phyloP scores from a whole-genome alignment of 2,329 filamentous ascomycete species.

The Lachnellula subtilissima region DNA sequence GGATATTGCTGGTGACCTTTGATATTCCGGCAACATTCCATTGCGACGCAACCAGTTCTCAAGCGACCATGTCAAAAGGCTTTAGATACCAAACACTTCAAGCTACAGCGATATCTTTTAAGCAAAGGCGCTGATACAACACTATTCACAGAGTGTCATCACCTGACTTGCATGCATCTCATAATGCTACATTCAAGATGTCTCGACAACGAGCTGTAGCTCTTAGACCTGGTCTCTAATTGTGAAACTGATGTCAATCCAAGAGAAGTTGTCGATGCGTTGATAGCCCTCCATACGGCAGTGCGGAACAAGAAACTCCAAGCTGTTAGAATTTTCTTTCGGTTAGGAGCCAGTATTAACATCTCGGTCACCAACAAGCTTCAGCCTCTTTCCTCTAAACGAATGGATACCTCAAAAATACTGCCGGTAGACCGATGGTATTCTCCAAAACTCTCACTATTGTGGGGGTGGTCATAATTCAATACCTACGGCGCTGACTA shows the following conservation, averaged over 20 bases:
- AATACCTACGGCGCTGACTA: background rate
- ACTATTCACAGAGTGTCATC: background rate
- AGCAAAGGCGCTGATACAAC: background rate
- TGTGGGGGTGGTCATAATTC: background rate
- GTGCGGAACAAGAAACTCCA: background rate
- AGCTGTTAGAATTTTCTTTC: background rate
- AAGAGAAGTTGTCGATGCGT: background rate
- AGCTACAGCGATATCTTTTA: background rate
- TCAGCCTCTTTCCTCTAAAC: background rate
- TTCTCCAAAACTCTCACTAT: background rate
- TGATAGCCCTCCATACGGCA: background rate
- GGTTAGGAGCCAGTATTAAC: background rate
- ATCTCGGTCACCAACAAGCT: background rate
- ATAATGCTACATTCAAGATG: background rate
- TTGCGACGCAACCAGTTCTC: too few species aligned
- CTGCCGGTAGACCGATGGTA: too few species aligned
- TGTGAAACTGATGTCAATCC: background rate
- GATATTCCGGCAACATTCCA: too few species aligned
- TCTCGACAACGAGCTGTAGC: background rate
- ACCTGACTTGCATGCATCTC: background rate
- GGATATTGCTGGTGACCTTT: too few species aligned
- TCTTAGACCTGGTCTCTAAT: background rate
- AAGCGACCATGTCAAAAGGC: too few species aligned
- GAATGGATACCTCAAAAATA: background rate
- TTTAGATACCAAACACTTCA: too few species aligned